phyloP scores from a whole-genome alignment of 306 rosid genomes.

The Psophocarpus tetragonolobus region DNA sequence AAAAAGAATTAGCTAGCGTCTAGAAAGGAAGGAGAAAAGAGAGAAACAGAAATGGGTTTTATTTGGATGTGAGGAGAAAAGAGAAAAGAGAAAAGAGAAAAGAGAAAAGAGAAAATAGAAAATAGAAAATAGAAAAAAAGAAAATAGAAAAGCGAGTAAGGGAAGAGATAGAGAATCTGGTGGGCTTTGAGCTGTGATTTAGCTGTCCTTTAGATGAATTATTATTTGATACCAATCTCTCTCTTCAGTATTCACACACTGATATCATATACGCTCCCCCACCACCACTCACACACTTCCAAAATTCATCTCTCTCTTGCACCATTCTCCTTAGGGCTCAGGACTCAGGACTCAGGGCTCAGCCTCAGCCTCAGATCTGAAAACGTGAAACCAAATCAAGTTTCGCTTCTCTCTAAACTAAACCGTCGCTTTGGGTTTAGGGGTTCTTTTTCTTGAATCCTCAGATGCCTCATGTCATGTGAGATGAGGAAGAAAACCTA shows the following conservation, averaged over 20 bases:
- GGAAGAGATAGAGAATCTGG: slow-evolving; percentile 46
- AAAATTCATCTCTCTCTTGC: slow-evolving; percentile 48
- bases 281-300: slow-evolving; percentile 48
- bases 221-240: slow-evolving; percentile 26
- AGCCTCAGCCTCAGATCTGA: slow-evolving; percentile 38
- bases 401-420: too few species aligned
- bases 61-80: neutral
- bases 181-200: slow-evolving; percentile 92
- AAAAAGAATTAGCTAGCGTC: neutral
- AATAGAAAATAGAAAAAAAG: neutral
- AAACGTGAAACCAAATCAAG: too few species aligned
- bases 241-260: slow-evolving; percentile 6
- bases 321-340: slow-evolving; percentile 25
- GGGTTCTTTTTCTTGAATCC: neutral
- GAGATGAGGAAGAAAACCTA: slow-evolving; percentile 82
- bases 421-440: neutral
- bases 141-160: neutral
- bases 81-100: neutral
- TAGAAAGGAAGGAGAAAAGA: neutral
- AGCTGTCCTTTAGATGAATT: slow-evolving; percentile 73
- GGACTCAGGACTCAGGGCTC: too few species aligned
- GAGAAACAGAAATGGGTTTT: neutral
- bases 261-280: slow-evolving; percentile 37
- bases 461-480: slow-evolving; percentile 75
- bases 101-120: neutral